Base-by-base conservation (phyloP, 768 basidiomycete species). In the Mycena rosella region DNA sequence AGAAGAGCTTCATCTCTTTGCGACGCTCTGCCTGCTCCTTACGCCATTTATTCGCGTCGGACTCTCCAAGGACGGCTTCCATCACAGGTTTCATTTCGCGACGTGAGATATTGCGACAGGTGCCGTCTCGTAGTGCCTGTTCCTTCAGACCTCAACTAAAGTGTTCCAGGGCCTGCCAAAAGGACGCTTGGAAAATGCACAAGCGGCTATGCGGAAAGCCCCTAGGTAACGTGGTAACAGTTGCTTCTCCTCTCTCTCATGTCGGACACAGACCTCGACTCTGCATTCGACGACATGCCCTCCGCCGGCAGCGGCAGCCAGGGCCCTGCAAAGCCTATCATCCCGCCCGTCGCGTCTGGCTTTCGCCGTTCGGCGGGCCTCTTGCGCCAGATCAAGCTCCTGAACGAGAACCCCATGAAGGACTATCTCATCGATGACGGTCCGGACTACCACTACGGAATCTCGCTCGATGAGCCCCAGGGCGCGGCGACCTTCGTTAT, bases 1-100 rank as follows among this genome's bases (percentile, higher is more conserved):
- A 68, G 55, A 68, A 68, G 7, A 64, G 51, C 57, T 68, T 63
- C 67, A 68, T 68, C 55, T 68, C 62, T 44, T 68, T 68, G 8
- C 67, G 67, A 15, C 54, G 54, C 30, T 47, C 52, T 5, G 63
- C 29, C 55, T 63, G 61, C 30, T 63, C 67, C 40, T 60, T 68
- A 40, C 55, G 44, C 60, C 48, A 68, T 18, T 52, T 36, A 38
- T 65, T 68, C 20, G 48, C 32, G 38, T 61, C 60, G 27, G 49
- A 20, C 40, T 61, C 60, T 26, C 49, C 51, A 15, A 53, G 49
- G 20, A 42, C 27, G 14, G 24, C 44, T 18, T 53, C 40, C 51
- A 61, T 61, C 36, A 53, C 26, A 7, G 36, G 49, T 40, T 44
- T 61, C 60, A 61, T 32, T 20, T 27, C 60, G 67, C 30, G 62